A percentile compares a stretch with the other conserved stretches of the same genome.
phyloP scores from a whole-genome alignment of 1,139 yeast genomes.

The Suzukiozyma palmioleophila region DNA sequence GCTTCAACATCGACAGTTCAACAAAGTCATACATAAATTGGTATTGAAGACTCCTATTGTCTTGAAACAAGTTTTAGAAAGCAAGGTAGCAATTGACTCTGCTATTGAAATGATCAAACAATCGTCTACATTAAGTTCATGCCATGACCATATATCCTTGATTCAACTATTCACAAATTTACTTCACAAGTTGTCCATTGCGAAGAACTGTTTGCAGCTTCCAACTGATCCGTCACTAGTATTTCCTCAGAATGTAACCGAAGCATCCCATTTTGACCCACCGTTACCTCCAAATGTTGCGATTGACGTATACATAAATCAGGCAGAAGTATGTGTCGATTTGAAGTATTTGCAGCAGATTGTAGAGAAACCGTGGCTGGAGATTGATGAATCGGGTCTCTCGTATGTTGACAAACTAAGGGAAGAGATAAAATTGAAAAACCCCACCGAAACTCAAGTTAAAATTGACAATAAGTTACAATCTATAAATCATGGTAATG shows the following conservation, averaged over 20 bases:
- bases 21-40: slow-evolving; percentile 24
- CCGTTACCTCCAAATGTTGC: slow-evolving; percentile 27
- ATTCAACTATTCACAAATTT: slow-evolving; percentile 23
- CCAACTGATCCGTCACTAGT: slow-evolving; percentile 41
- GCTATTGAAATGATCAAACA: slow-evolving; percentile 25
- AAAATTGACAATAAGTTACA: slow-evolving; percentile 8
- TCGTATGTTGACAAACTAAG: slow-evolving; percentile 39
- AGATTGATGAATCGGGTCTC: slow-evolving; percentile 29
- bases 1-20: slow-evolving; percentile 29
- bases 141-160: slow-evolving; percentile 16
- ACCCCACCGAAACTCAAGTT: slow-evolving; percentile 8
- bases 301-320: slow-evolving; percentile 39
- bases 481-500: slow-evolving; percentile 2
- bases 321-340: slow-evolving; percentile 44
- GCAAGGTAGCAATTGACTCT: slow-evolving; percentile 28
- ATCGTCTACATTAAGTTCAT: slow-evolving; percentile 8
- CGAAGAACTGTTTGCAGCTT: slow-evolving; percentile 35
- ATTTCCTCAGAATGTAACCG: slow-evolving; percentile 34
- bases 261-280: slow-evolving; percentile 28
- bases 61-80: slow-evolving; percentile 29
- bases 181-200: slow-evolving; percentile 25
- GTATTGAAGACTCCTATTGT: slow-evolving; percentile 26
- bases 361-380: slow-evolving; percentile 41
- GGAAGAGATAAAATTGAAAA: slow-evolving; percentile 34
- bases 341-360: slow-evolving; percentile 34